Percentiles rank a stretch among this genome's conserved stretches.
phyloP scores from a whole-genome alignment of 2,329 filamentous ascomycete genomes.

The Aspergillus alliaceus region DNA sequence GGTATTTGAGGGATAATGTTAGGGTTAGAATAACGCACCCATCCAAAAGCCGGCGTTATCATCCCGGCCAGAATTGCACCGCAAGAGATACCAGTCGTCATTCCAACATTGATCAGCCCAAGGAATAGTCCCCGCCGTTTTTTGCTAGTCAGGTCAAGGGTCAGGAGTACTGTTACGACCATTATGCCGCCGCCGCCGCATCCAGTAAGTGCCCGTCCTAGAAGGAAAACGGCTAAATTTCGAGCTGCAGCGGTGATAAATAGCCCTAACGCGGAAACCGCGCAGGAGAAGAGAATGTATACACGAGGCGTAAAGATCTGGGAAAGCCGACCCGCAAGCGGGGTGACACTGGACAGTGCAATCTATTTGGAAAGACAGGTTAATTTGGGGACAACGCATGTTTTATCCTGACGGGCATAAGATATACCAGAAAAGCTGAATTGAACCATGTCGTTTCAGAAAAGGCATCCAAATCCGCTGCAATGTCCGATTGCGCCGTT shows the following conservation, averaged over 20 bases:
- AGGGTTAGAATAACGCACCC: conserved; percentile 55
- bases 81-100: conserved; percentile 69
- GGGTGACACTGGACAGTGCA: conserved; percentile 59
- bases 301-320: conserved; percentile 70
- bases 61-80: conserved; percentile 71
- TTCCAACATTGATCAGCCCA: conserved; percentile 70
- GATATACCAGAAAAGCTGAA: conserved; percentile 64
- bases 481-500: conserved; percentile 76
- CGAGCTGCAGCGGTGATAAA: conserved; percentile 63
- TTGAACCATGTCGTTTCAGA: conserved; percentile 77
- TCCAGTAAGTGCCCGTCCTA: conserved; percentile 68
- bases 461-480: conserved; percentile 72
- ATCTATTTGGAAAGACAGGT: conserved; percentile 46
- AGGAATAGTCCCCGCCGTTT: conserved; percentile 71
- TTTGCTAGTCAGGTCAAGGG: conserved; percentile 70
- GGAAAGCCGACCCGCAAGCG: conserved; percentile 69
- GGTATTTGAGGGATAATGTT: neutral
- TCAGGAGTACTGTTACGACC: conserved; percentile 71
- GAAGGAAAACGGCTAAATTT: conserved; percentile 63
- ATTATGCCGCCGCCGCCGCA: conserved; percentile 70
- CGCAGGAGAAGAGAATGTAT: conserved; percentile 63
- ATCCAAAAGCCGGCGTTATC: conserved; percentile 64
- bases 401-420: neutral
- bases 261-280: conserved; percentile 61
- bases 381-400: neutral